phyloP scores from a whole-genome alignment of 2,329 filamentous ascomycete species.

The Cladorrhinum sp. region DNA sequence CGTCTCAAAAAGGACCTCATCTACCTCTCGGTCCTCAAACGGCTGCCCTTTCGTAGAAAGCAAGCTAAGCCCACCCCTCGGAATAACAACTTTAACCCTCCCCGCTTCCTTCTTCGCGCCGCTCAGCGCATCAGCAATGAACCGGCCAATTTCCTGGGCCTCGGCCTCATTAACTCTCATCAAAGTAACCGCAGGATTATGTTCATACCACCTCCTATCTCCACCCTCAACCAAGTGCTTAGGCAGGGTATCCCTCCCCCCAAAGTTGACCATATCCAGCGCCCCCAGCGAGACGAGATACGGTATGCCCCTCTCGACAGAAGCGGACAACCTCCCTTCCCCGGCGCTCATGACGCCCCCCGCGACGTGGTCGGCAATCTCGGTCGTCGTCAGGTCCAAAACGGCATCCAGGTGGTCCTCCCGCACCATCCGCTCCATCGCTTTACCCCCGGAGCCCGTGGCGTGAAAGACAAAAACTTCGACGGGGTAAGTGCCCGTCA shows the following conservation, averaged over 20 bases:
- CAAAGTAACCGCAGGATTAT: conserved; percentile 65
- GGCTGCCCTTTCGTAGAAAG: conserved; percentile 51
- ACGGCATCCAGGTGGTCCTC: conserved; percentile 62
- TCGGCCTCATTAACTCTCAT: conserved; percentile 47
- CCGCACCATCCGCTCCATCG: conserved; percentile 63
- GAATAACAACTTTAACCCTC: conserved; percentile 51
- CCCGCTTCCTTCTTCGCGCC: background rate
- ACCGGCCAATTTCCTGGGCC: conserved; percentile 11
- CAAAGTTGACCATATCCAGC: conserved; percentile 64
- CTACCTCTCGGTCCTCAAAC: conserved; percentile 47
- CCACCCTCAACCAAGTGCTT: conserved; percentile 38
- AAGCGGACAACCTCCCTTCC: conserved; percentile 53
- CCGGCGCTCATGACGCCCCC: conserved; percentile 64
- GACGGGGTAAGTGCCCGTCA: conserved; percentile 45
- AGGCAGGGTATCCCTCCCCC: conserved; percentile 53
- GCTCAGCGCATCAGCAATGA: conserved; percentile 8
- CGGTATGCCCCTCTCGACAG: conserved; percentile 56
- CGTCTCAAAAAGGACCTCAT: conserved; percentile 51
- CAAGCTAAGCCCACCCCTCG: conserved; percentile 59
- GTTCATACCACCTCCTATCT: conserved; percentile 54
- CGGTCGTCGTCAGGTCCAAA: conserved; percentile 69
- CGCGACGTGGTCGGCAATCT: conserved; percentile 61
- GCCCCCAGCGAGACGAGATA: conserved; percentile 49
- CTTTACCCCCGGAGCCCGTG: conserved; percentile 64
- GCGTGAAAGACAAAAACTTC: conserved; percentile 69